Conservation (phyloP, 23 red algal species). For the Gracilaria domingensis region DNA sequence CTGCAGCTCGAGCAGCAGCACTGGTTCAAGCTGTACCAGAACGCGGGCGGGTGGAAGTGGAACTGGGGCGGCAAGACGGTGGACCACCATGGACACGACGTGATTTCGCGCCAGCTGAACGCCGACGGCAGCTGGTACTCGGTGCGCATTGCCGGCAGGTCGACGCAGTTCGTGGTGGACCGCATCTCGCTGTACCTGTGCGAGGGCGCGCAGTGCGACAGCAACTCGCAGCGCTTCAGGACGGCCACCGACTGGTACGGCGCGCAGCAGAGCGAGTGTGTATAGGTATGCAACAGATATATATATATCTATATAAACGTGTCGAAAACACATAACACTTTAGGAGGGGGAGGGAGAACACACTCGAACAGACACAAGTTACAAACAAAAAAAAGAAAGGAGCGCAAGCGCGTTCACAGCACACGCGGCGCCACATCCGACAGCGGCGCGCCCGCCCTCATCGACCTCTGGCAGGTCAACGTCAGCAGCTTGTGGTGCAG, state of each 20-base stretch:
- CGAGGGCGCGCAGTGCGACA: conserved; percentile 20
- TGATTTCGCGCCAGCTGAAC: conserved; percentile 27
- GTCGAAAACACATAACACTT: too few relatives aligned
- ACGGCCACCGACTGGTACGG: neutral
- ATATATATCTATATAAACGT: too few relatives aligned
- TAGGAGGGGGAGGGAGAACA: too few relatives aligned
- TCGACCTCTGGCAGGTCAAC: conserved; percentile 46
- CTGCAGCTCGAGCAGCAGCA: conserved; percentile 10
- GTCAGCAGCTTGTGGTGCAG: conserved; percentile 57
- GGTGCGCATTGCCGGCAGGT: conserved; percentile 48
- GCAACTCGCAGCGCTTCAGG: neutral
- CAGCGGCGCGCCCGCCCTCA: neutral
- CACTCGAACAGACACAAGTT: too few relatives aligned
- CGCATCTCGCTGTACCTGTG: conserved; percentile 44
- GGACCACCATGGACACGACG: conserved; percentile 45
- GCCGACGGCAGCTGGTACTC: conserved; percentile 29
- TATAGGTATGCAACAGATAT: neutral
- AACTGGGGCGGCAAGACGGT: conserved; percentile 38
- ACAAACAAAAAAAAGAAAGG: neutral
- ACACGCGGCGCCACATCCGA: neutral
- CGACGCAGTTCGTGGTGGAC: conserved; percentile 52
- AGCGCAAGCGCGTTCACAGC: neutral
- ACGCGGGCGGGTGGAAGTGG: conserved; percentile 39
- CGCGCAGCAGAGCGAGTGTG: neutral
- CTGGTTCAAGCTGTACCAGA: conserved; percentile 75